Evolutionary conservation across 179 eudicot species (phyloP), one percentile per base, ranked within the genome.

Genomic region (Patellifolia procumbens): DNA sequence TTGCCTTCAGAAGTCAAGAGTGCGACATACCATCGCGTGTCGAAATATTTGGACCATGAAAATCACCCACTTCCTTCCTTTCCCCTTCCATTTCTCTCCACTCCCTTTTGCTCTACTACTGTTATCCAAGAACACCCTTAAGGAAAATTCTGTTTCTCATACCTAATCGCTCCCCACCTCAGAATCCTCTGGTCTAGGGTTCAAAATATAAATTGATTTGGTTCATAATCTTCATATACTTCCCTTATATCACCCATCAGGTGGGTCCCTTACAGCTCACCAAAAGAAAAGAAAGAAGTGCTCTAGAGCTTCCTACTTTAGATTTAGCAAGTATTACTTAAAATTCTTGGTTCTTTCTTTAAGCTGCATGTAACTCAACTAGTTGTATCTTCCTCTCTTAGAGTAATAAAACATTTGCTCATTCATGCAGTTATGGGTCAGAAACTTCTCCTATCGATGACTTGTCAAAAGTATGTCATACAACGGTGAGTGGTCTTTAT

Each of bases 371-470:
- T 5, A 51, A 6, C 20, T 2, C 4, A 1, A 20, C 1, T 17
- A 19, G 9, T 20, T 26, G 4, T 61, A 16, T 31, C 16, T 28
- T 68, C 32, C 45, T 10, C 24, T 46, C n/a, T 46, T 16, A 16
- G 8, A 46, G 2, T 68, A 29, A 46, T 16, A 51, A 10, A 24
- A 65, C 28, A 28, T 69, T 17, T 56, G 64, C 35, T 78, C 46
- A 62, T 58, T 80, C 37, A 76, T 86, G 88, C 94, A 93, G 98
- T 79, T 93, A 91, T 76, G 98, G 98, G 70, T 84, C 97, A 43
- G 90, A 95, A 81, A 77, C 85, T 74, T 78, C 88, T 84, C 98
- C 99, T 58, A 83, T 95, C 61, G 86, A 75, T 42, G 97, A 93
- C 31, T 77, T 86, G 72, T 84, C 95, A 39, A 89, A 95, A 58